Base-by-base conservation (phyloP, 2,329 filamentous ascomycete genomes). In the Cytospora mali region DNA sequence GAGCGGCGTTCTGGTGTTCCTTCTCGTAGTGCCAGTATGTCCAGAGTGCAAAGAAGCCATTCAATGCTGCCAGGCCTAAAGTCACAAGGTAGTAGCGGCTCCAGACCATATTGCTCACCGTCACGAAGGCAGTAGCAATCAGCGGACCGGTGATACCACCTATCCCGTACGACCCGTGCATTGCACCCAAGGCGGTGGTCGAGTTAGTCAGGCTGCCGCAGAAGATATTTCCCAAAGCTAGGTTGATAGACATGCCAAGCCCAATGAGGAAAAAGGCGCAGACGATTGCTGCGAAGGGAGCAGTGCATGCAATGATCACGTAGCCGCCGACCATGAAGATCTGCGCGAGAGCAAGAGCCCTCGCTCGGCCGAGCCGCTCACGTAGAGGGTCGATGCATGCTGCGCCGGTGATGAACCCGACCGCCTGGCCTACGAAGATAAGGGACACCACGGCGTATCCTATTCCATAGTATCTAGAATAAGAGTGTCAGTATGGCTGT, bases 381-480 rank as follows among this genome's bases (percentile, higher is more conserved):
- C 88, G 81, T 4, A 93, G 77, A 1, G 77, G 74, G 69, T 93
- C 88, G n/a, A 89, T 83, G 65, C 89, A 80, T 42, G 88, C 84
- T 1, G 91, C 91, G 1, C 89, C 88, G 14, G 82, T 74, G 70
- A 96, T 87, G 76, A 92, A 96, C 18, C 92, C 92, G 5, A 88
- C 67, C 0, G 92, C 91, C 68, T 91, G 91, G 51, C 88, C 85
- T 31, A 95, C 84, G 77, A 95, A 96, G 70, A 96, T 91, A 42
- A 94, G 79, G 2, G 92, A 94, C 3, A 95, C 90, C 10, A 92
- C 76, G 2, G 87, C 89, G 72, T 95, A 94, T 49, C 88, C 88
- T 61, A 95, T 91, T 62, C 81, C 68, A 71, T 94, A 96, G 69
- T 90, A 74, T 51, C 82, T 85, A 48, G 39, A 1, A 1, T 27